Evolutionary conservation across 768 basidiomycete species (phyloP).

Genomic region (Cystobasidium ongulense): DNA sequence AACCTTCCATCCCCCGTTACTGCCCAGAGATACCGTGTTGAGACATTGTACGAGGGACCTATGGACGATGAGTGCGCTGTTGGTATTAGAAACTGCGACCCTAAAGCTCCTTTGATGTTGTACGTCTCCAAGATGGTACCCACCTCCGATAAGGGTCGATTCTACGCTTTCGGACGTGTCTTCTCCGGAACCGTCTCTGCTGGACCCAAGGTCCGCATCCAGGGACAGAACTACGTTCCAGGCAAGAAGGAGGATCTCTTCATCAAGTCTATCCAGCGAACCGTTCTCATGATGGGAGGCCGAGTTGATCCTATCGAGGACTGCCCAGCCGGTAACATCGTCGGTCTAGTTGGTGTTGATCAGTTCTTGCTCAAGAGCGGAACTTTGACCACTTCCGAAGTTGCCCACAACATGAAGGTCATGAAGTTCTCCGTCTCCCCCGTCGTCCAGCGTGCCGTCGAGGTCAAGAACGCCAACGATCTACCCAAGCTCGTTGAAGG

Average conservation of each 20-base stretch:
- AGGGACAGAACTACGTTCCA: slow-evolving; percentile 96
- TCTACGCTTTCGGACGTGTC: slow-evolving; percentile 99
- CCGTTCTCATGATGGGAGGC: slow-evolving; percentile 99
- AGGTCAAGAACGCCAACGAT: slow-evolving; percentile 99
- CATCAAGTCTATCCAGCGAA: slow-evolving; percentile 95
- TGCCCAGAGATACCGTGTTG: slow-evolving; percentile 96
- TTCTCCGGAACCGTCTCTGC: slow-evolving; percentile 96
- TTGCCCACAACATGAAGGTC: slow-evolving; percentile 99
- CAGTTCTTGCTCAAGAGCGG: slow-evolving; percentile 99
- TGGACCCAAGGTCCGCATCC: slow-evolving; percentile 97
- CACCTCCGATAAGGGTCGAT: slow-evolving; percentile 98
- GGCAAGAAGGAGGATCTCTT: slow-evolving; percentile 98
- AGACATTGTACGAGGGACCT: slow-evolving; percentile 98
- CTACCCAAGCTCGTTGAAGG: slow-evolving; percentile 99
- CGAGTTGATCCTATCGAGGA: slow-evolving; percentile 98
- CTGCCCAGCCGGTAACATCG: slow-evolving; percentile 96
- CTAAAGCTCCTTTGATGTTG: slow-evolving; percentile 87
- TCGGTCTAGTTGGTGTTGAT: slow-evolving; percentile 98
- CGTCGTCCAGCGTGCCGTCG: slow-evolving; percentile 96
- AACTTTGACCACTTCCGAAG: slow-evolving; percentile 93
- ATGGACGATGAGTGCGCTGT: slow-evolving; percentile 99
- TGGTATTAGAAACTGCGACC: slow-evolving; percentile 95
- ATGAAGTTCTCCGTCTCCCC: slow-evolving; percentile 87
- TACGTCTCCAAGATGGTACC: slow-evolving; percentile 99
- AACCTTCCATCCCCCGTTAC: slow-evolving; percentile 95